Evolutionary conservation across 106 monocot species (phyloP).

Genomic region (Triglochin maritima): DNA sequence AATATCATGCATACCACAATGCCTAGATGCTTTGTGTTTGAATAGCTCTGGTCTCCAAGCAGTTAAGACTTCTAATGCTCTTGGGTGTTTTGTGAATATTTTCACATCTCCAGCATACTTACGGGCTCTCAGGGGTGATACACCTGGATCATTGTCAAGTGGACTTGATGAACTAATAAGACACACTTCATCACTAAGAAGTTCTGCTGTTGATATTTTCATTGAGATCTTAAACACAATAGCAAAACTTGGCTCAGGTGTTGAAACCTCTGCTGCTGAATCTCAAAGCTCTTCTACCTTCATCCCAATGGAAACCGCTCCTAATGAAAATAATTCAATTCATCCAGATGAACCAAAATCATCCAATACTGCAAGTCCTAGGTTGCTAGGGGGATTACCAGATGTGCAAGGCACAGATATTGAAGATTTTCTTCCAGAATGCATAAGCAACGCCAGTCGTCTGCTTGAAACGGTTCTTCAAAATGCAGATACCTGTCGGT

Average conservation of each 20-base stretch:
- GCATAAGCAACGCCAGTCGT: slow-evolving; percentile 41
- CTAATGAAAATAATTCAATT: slow-evolving; percentile 17
- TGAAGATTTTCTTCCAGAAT: slow-evolving; percentile 57
- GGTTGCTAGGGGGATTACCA: slow-evolving; percentile 23
- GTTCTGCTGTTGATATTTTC: slow-evolving; percentile 61
- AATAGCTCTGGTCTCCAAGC: slow-evolving; percentile 54
- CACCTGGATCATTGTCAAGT: slow-evolving; percentile 38
- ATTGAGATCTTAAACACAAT: slow-evolving; percentile 55
- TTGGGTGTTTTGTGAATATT: slow-evolving; percentile 68
- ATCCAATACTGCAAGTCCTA: slow-evolving; percentile 18
- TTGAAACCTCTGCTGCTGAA: slow-evolving; percentile 20
- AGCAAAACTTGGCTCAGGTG: slow-evolving; percentile 33
- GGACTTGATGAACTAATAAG: slow-evolving; percentile 66
- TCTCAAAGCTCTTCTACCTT: slow-evolving; percentile 8
- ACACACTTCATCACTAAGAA: slow-evolving; percentile 46
- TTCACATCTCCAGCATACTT: slow-evolving; percentile 59
- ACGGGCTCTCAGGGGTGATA: slow-evolving; percentile 41
- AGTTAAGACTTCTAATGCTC: slow-evolving; percentile 48
- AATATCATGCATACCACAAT: slow-evolving; percentile 51
- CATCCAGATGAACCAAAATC: slow-evolving; percentile 11
- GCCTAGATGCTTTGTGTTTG: slow-evolving; percentile 66
- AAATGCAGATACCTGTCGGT: slow-evolving; percentile 52
- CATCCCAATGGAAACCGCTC: slow-evolving; percentile 47
- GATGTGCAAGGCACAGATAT: slow-evolving; percentile 18
- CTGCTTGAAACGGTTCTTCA: slow-evolving; percentile 69